phyloP scores from a whole-genome alignment of 129 eudicot genomes.

The Arctium lappa region DNA sequence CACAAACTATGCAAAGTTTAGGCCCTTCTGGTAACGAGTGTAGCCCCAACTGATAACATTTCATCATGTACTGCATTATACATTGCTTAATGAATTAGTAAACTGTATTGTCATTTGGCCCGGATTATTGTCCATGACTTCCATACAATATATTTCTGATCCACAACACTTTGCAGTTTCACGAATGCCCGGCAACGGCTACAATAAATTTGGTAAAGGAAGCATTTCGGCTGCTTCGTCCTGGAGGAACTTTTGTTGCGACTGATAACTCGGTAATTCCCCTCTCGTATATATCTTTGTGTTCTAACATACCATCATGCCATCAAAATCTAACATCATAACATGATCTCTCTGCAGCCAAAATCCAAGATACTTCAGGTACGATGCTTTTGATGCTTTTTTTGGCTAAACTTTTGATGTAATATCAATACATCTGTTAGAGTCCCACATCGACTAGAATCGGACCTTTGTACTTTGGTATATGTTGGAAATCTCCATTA shows the following conservation, averaged over 20 bases:
- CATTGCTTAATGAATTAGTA: background rate
- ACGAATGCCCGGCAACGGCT: conserved; percentile 90
- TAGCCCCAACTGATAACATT: background rate
- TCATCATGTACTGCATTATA: background rate
- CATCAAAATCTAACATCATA: conserved; percentile 9
- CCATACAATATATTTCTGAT: background rate
- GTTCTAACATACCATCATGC: background rate
- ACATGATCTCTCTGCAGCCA: conserved; percentile 58
- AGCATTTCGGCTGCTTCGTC: conserved; percentile 87
- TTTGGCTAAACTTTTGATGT: background rate
- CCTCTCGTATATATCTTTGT: background rate
- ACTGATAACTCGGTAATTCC: conserved; percentile 86
- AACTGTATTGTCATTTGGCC: background rate
- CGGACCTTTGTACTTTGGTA: background rate
- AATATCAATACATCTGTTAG: background rate
- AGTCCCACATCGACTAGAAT: background rate
- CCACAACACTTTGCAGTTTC: conserved; percentile 46
- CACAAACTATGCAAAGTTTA: background rate
- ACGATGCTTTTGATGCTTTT: conserved; percentile 13
- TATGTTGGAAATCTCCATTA: background rate
- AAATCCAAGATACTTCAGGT: conserved; percentile 99
- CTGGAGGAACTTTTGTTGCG: conserved; percentile 90
- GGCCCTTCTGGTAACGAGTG: background rate
- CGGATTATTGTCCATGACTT: background rate
- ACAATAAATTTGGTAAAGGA: conserved; percentile 73